Percentiles rank a stretch among this genome's conserved stretches.
Evolutionary conservation across 2,329 filamentous ascomycete genomes (phyloP).

Genomic region (Diaporthe ilicicola): DNA sequence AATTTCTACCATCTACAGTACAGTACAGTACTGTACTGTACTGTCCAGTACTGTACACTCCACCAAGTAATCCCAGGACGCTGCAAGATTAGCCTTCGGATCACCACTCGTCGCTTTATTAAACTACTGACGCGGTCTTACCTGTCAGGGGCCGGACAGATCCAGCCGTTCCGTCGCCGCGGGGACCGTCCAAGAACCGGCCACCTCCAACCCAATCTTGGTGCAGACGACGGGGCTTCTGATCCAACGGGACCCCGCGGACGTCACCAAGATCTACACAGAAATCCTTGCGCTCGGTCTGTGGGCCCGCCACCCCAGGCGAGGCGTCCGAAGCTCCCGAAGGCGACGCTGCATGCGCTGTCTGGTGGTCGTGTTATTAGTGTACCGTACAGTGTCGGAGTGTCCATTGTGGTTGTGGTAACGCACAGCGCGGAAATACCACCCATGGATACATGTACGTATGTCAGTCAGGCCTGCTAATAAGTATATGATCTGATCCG

Average conservation of each 20-base stretch:
- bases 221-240: neutral
- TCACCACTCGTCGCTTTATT: neutral
- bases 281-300: neutral
- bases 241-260: conserved; percentile 14
- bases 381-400: too few relatives aligned
- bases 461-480: too few relatives aligned
- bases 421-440: neutral
- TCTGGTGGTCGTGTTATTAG: neutral
- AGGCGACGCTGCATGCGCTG: conserved; percentile 1
- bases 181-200: neutral
- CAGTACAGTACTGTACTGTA: too few relatives aligned
- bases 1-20: too few relatives aligned
- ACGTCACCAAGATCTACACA: conserved; percentile 17
- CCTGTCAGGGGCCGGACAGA: neutral
- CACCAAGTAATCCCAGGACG: too few relatives aligned
- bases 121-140: neutral
- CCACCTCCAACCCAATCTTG: neutral
- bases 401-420: neutral
- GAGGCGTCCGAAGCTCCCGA: conserved; percentile 20
- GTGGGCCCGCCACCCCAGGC: neutral
- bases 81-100: neutral
- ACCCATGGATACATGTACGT: neutral
- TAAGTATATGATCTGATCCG: conserved; percentile 1
- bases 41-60: too few relatives aligned
- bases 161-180: neutral